Evolutionary conservation across 2,329 filamentous ascomycete species (phyloP).

Genomic region (Thielaviopsis populi): DNA sequence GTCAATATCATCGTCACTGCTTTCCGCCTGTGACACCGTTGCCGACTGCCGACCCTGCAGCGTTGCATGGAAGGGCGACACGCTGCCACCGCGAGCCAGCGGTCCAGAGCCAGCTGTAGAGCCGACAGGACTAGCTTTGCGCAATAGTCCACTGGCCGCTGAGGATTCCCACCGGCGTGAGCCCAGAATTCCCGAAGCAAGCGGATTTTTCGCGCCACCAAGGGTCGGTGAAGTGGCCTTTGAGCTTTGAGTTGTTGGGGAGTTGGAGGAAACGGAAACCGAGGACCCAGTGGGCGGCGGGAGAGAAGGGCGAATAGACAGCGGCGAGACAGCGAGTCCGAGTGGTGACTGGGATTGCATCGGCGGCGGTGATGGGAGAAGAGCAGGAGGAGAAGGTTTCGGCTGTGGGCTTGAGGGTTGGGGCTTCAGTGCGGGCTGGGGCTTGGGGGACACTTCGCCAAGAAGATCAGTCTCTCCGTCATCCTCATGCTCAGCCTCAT

Average conservation of each 20-base stretch:
- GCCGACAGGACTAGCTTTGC: conserved; percentile 24
- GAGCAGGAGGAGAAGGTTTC: neutral
- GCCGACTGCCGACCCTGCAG: conserved; percentile 1
- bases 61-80: conserved; percentile 14
- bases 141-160: conserved; percentile 30
- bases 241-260: neutral
- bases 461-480: conserved; percentile 24
- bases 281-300: neutral
- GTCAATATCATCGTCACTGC: conserved; percentile 17
- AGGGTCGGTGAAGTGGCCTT: conserved; percentile 3
- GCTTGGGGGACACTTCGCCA: conserved; percentile 23
- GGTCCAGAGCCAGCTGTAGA: conserved; percentile 25
- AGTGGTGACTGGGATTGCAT: neutral
- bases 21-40: neutral
- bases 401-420: conserved; percentile 1
- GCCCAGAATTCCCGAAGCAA: conserved; percentile 27
- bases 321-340: neutral
- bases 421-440: conserved; percentile 5
- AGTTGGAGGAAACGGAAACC: conserved; percentile 19
- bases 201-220: conserved; percentile 25
- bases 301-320: neutral
- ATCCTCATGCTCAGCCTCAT: conserved; percentile 22
- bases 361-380: neutral
- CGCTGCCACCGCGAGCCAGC: neutral
- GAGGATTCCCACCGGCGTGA: conserved; percentile 26